Evolutionary conservation across 1,284 basidiomycete genomes (phyloP).

Genomic region (Sanghuangporus weigelae): DNA sequence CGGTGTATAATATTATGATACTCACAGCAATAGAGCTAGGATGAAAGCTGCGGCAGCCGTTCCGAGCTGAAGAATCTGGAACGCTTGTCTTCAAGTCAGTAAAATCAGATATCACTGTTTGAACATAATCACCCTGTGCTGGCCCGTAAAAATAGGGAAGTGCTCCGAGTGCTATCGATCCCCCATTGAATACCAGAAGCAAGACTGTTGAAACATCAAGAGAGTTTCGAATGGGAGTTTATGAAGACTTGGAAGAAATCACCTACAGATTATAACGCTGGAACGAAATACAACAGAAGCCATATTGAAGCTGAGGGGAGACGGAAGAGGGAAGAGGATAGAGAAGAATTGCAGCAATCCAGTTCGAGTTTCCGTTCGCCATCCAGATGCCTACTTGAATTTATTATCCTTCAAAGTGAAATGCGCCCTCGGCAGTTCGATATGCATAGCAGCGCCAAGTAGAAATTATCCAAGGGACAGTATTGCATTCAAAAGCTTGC

Average conservation of each 20-base stretch:
- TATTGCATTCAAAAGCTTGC: background rate
- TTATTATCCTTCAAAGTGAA: background rate
- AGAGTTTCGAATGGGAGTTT: background rate
- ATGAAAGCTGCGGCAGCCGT: constrained; percentile 6
- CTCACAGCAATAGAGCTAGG: constrained; percentile 7
- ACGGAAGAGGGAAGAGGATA: background rate
- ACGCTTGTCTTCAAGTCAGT: constrained; percentile 1
- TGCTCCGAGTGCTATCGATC: constrained; percentile 9
- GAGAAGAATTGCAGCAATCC: background rate
- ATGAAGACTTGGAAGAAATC: background rate
- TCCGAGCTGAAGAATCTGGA: constrained; percentile 11
- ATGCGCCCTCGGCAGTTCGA: background rate
- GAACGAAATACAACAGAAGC: background rate
- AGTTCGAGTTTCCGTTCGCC: background rate
- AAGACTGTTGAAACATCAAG: background rate
- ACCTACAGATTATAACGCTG: constrained; percentile 2
- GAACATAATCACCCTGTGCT: background rate
- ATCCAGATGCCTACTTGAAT: background rate
- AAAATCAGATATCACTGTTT: background rate
- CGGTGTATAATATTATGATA: background rate
- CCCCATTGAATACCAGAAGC: constrained; percentile 10
- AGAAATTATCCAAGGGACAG: background rate
- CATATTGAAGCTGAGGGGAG: background rate
- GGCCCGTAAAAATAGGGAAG: constrained; percentile 5
- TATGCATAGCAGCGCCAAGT: background rate